These are phyloP conservation scores for Symbiodinium pilosum DNA, from an alignment of 73 alveolate species.

Conservation along the genomic window DNA sequence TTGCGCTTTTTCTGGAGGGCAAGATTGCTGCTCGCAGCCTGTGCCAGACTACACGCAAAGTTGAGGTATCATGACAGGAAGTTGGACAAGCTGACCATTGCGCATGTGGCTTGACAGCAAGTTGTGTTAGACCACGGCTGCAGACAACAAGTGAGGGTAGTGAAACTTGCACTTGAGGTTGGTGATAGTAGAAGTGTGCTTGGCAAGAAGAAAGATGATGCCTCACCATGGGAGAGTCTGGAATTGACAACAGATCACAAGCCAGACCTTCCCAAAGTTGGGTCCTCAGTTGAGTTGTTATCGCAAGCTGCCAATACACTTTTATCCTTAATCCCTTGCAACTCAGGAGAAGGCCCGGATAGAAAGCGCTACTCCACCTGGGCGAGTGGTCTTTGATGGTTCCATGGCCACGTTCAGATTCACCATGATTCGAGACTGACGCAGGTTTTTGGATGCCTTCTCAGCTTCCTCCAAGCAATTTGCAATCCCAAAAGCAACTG, in stretches of 20 bases:
- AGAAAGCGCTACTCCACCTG: conserved; percentile 73
- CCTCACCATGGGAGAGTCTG: conserved; percentile 90
- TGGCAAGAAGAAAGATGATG: conserved; percentile 70
- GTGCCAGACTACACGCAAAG: background rate
- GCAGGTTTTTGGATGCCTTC: too few species aligned
- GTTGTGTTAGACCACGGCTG: background rate
- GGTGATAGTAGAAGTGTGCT: conserved; percentile 93
- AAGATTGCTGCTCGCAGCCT: too few species aligned
- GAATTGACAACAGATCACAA: conserved; percentile 87
- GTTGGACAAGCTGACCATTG: conserved; percentile 76
- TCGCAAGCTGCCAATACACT: too few species aligned
- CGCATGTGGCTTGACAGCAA: conserved; percentile 10
- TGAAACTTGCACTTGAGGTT: too few species aligned
- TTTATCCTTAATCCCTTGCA: too few species aligned
- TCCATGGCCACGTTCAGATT: conserved; percentile 23
- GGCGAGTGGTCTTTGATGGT: conserved; percentile 90
- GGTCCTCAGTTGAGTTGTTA: background rate
- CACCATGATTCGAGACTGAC: too few species aligned
- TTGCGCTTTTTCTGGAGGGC: too few species aligned
- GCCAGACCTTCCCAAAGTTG: conserved; percentile 79
- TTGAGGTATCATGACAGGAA: conserved; percentile 75
- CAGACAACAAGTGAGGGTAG: too few species aligned
- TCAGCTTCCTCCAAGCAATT: too few species aligned
- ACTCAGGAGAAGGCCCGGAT: conserved; percentile 67
- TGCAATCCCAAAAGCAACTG: too few species aligned